Conservation (phyloP, 2,329 filamentous ascomycete species). For the Tolypocladium album region DNA sequence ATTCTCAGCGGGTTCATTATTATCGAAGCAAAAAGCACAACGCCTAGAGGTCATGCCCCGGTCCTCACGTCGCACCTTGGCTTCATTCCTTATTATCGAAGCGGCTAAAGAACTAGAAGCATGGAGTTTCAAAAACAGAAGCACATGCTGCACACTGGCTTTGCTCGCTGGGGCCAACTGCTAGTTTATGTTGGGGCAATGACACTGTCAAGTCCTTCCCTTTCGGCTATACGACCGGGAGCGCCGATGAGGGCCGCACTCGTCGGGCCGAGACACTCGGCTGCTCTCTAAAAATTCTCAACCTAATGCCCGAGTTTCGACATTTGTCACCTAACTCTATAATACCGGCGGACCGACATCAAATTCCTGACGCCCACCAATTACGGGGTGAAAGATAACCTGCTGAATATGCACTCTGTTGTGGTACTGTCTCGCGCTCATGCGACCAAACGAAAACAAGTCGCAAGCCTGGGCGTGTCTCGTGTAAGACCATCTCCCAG, state of each 20-base stretch:
- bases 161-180: background rate
- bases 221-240: background rate
- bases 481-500: slow-evolving; percentile 6
- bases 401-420: background rate
- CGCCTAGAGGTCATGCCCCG: background rate
- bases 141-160: background rate
- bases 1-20: background rate
- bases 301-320: background rate
- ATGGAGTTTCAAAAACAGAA: background rate
- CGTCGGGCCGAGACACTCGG: background rate
- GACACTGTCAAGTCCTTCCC: background rate
- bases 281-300: background rate
- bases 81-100: too few relatives aligned
- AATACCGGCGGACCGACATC: background rate
- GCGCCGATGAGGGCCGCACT: background rate
- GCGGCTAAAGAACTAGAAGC: background rate
- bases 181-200: background rate
- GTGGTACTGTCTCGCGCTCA: slow-evolving; percentile 1
- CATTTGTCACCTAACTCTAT: background rate
- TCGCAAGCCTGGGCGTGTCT: slow-evolving; percentile 10
- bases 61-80: background rate
- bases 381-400: background rate
- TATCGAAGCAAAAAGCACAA: background rate
- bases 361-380: background rate
- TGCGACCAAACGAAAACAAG: background rate